A percentile compares a stretch with the other conserved stretches of the same genome.
Conservation (phyloP, 2,329 filamentous ascomycete species). For the Penicillium palitans region DNA sequence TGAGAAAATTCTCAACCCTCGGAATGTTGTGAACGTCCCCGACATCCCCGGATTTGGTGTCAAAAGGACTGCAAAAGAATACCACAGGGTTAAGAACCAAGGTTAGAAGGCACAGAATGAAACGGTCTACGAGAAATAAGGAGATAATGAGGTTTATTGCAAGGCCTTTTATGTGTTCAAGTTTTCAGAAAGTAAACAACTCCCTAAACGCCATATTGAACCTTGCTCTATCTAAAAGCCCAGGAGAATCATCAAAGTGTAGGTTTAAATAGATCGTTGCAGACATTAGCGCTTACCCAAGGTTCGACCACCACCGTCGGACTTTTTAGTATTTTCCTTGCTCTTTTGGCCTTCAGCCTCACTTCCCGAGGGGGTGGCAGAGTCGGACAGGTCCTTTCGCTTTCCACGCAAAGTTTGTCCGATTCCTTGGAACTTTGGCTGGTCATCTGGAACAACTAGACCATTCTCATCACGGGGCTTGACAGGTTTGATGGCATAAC, state of each 20-base stretch:
- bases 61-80: background rate
- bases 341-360: conserved; percentile 31
- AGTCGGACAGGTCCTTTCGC: conserved; percentile 58
- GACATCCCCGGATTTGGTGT: background rate
- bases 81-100: background rate
- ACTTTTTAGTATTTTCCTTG: conserved; percentile 18
- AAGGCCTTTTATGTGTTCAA: conserved; percentile 4
- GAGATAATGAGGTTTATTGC: background rate
- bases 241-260: conserved; percentile 12
- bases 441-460: conserved; percentile 61
- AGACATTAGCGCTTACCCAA: conserved; percentile 22
- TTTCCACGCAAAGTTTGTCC: conserved; percentile 79
- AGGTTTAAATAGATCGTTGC: conserved; percentile 1
- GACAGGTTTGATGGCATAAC: conserved; percentile 86
- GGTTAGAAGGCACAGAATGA: too few species aligned
- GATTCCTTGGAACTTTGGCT: conserved; percentile 77
- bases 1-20: background rate
- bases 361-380: conserved; percentile 40
- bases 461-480: conserved; percentile 71
- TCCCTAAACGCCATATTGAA: conserved; percentile 26
- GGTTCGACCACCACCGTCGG: conserved; percentile 21
- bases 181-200: conserved; percentile 1
- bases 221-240: conserved; percentile 25
- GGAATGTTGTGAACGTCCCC: background rate
- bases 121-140: background rate